Base-by-base conservation (phyloP, 148 eudicot species). In the Vaccinium corymbosum region DNA sequence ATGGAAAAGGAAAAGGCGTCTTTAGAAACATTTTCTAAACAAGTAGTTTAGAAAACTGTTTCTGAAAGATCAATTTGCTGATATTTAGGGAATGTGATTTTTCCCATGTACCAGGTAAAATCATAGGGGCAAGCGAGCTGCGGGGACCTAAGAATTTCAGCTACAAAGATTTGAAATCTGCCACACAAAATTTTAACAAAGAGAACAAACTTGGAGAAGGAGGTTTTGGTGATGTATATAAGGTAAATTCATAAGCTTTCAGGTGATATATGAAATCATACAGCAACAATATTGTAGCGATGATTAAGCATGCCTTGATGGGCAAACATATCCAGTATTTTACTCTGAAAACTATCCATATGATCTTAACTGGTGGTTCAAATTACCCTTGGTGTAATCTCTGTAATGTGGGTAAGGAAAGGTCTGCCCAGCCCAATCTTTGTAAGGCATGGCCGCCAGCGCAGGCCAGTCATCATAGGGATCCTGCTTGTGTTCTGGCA, bases 161-260 rank as follows among this genome's bases (percentile, higher is more conserved):
- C 16, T 91, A 86, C 80, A 90, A 81, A 59, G 89, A 85, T 57
- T 77, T 90, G 66, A 90, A 89, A 81, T 61, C 84, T 51, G 89
- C 92, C 32, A 90, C 92, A 3, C 84, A 86, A 8, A 85, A 89
- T 76, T 90, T 90, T 17, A 87, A 83, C 7, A 86, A 90, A 29
- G 89, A 84, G 62, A 84, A 87, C 59, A 90, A 89, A 81, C 86
- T 90, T 46, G 92, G 92, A 76, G 90, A 85, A 80, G 89, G 92
- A 57, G 89, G 90, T 16, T 90, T 87, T 77, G 89, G 90, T 50
- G 89, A 84, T 82, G 89, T 88, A 20, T 88, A 88, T 59, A 87
- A 87, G 89, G 89, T 87, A 38, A 25, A 25, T 7, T 66, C 16
- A 10, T 25, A 2, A 1, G 11, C 1, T 12, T 66, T 66, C 16